These are phyloP conservation scores for Oxyria digyna DNA, from an alignment of 148 eudicot genomes.

Conservation along the genomic window DNA sequence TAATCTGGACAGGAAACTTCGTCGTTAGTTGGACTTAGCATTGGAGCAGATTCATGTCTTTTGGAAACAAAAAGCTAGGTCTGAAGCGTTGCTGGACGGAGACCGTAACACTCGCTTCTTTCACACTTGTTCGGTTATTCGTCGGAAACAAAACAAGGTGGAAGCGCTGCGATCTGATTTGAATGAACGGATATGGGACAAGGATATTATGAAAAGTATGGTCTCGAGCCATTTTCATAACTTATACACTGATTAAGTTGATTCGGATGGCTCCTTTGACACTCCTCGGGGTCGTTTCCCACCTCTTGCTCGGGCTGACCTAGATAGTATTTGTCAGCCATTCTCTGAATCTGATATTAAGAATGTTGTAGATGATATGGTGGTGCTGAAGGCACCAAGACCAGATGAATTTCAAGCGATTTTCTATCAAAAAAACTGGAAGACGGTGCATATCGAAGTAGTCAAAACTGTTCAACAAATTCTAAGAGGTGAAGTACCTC, in stretches of 20 bases:
- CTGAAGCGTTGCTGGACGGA: background rate
- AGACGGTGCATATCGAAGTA: background rate
- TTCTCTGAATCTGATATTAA: too few relatives aligned
- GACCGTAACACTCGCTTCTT: background rate
- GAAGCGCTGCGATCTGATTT: too few relatives aligned
- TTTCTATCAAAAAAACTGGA: background rate
- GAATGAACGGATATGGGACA: too few relatives aligned
- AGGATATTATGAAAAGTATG: too few relatives aligned
- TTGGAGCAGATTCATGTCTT: background rate
- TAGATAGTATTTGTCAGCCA: too few relatives aligned
- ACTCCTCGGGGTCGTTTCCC: background rate
- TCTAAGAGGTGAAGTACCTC: too few relatives aligned
- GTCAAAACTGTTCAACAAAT: background rate
- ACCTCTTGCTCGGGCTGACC: background rate
- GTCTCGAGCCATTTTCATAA: background rate
- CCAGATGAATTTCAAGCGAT: background rate
- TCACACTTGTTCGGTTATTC: too few relatives aligned
- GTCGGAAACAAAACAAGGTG: too few relatives aligned
- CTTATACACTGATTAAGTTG: background rate
- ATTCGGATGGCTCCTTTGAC: background rate
- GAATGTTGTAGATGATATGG: background rate
- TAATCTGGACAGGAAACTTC: background rate
- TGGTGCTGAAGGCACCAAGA: background rate
- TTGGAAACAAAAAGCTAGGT: background rate
- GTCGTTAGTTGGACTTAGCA: background rate